phyloP scores from a whole-genome alignment of 2,329 filamentous ascomycete genomes.

The Didymella pomorum region DNA sequence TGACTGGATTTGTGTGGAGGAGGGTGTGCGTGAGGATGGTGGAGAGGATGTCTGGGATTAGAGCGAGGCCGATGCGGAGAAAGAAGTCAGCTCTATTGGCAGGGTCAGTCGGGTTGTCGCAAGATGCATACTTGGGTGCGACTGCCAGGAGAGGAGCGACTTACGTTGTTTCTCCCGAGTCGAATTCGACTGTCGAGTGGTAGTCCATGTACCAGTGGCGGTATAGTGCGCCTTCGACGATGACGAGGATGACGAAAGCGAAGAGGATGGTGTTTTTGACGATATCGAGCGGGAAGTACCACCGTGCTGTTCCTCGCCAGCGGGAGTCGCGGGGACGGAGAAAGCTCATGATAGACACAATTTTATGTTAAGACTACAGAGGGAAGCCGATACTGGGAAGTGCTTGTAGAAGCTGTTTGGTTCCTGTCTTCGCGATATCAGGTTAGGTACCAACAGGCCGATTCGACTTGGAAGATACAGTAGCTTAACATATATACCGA shows the following conservation, averaged over 20 bases:
- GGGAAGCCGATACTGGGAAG: not conserved
- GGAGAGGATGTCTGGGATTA: not conserved
- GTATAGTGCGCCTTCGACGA: slow-evolving; percentile 4
- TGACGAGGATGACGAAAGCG: slow-evolving; percentile 4
- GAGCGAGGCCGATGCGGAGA: slow-evolving; percentile 12
- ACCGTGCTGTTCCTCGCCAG: slow-evolving; percentile 6
- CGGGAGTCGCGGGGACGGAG: not conserved
- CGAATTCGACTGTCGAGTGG: slow-evolving; percentile 3
- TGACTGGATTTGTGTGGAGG: not conserved
- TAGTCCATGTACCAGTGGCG: slow-evolving; percentile 9
- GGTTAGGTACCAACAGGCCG: not conserved
- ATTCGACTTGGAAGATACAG: not conserved
- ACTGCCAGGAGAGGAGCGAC: too few relatives aligned
- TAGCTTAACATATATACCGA: too few relatives aligned
- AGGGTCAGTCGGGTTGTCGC: too few relatives aligned
- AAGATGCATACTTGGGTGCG: too few relatives aligned
- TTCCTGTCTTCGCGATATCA: not conserved
- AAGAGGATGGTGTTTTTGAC: not conserved
- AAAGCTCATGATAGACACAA: not conserved
- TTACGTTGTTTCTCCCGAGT: not conserved
- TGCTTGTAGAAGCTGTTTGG: not conserved
- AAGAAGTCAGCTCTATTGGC: too few relatives aligned
- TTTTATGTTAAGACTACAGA: not conserved
- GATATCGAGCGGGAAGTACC: not conserved
- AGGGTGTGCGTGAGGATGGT: not conserved